Base-by-base conservation (phyloP, 2,329 filamentous ascomycete species). In the Beauveria caledonica region DNA sequence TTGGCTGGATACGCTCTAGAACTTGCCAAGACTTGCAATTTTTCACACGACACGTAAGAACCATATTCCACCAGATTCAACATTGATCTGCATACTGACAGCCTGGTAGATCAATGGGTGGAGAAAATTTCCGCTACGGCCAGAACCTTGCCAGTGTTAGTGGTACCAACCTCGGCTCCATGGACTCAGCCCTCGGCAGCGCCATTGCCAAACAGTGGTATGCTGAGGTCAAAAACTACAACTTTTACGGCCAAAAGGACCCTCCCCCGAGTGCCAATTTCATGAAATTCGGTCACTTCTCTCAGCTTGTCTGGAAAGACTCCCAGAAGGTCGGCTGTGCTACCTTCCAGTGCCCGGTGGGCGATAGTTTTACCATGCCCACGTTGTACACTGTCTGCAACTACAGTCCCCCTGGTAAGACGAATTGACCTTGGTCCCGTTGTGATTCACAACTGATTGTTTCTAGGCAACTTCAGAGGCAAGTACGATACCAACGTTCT, bases 311-410 rank as follows among this genome's bases (percentile, higher is more conserved):
- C 64, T 78, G 76, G 76, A 73, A 74, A 68, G 62, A 60, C 21
- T 67, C 73, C 50, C 68, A 66, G 52, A 69, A 70, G 63, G 69
- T 77, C 27, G 76, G 76, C 49, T 78, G 76, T 63, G 89, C 92
- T 73, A 90, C 91, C 74, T 82, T 85, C 56, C 87, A 92, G 70
- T 89, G 87, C 75, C 67, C 72, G 13, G 68, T 75, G 40, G 80
- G 80, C 61, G 80, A 76, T 39, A 74, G 83, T 64, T 64, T 70
- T 23, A 65, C 62, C 65, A 73, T 85, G 77, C 80, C 79, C 42
- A 75, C 85, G n/a, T 86, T 83, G 76, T 91, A 85, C 79, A 92
- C 89, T 33, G 90, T 95, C 68, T 96, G 91, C 86, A 93, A 96
- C 82, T 96, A 96, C 78, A 78, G 76, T 66, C 81, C 85, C 63